A percentile compares a stretch with the other conserved stretches of the same genome.
These are phyloP conservation scores for Amanita brunnescens DNA, from an alignment of 768 basidiomycete species.

Conservation along the genomic window DNA sequence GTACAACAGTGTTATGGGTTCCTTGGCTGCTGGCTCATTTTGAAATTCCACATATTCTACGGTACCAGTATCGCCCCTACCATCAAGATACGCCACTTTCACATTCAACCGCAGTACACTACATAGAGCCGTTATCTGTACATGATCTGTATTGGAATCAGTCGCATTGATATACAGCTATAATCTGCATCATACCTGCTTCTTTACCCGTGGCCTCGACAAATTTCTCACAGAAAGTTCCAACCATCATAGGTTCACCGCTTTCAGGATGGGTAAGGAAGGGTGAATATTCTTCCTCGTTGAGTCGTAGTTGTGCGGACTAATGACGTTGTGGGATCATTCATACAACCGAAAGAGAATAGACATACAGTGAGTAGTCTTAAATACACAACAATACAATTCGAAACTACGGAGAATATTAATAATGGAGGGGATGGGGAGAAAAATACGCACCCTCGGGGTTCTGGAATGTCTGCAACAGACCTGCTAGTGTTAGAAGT, in stretches of 20 bases:
- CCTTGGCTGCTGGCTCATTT: conserved; percentile 32
- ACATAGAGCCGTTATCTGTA: conserved; percentile 72
- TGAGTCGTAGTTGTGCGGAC: conserved; percentile 68
- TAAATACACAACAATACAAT: conserved; percentile 72
- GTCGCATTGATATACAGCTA: not conserved
- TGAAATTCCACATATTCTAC: conserved; percentile 67
- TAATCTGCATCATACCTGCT: conserved; percentile 42
- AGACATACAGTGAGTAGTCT: conserved; percentile 58
- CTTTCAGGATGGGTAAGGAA: conserved; percentile 78
- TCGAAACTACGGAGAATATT: conserved; percentile 36
- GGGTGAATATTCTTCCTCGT: conserved; percentile 50
- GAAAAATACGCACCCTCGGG: conserved; percentile 26
- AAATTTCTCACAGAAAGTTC: conserved; percentile 65
- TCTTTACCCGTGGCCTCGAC: conserved; percentile 76
- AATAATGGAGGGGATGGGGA: not conserved
- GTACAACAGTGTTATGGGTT: conserved; percentile 60
- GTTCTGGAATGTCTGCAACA: conserved; percentile 48
- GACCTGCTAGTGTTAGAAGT: conserved; percentile 23
- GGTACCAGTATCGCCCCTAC: conserved; percentile 35
- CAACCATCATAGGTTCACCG: conserved; percentile 43
- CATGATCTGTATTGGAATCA: conserved; percentile 46
- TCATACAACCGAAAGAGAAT: not conserved
- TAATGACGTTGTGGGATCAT: conserved; percentile 10
- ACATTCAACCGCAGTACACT: conserved; percentile 59
- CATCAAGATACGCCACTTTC: conserved; percentile 76